These are phyloP conservation scores for Spatholobus suberectus DNA, from an alignment of 306 rosid genomes.

Conservation along the genomic window DNA sequence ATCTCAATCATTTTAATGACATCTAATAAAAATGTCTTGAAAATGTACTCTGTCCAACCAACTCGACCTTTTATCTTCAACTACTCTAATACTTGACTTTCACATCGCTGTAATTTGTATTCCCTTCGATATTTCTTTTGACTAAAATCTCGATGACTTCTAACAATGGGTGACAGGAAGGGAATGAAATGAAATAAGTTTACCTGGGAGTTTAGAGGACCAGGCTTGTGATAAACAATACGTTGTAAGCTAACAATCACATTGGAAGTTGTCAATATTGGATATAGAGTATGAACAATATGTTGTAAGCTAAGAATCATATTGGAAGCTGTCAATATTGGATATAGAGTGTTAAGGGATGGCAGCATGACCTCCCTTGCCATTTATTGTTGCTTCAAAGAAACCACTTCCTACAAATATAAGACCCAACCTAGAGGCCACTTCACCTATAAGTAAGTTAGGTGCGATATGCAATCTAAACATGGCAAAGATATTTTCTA, in stretches of 20 bases:
- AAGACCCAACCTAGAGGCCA: slow-evolving; percentile 71
- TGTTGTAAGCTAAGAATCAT: slow-evolving; percentile 84
- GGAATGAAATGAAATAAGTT: slow-evolving; percentile 18
- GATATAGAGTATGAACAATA: slow-evolving; percentile 80
- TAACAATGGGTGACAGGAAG: background rate
- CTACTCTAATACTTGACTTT: too few relatives aligned
- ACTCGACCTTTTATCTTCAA: too few relatives aligned
- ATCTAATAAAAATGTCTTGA: too few relatives aligned
- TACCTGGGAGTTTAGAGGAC: slow-evolving; percentile 91
- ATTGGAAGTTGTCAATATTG: slow-evolving; percentile 82
- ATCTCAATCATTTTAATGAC: too few relatives aligned
- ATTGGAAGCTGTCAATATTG: slow-evolving; percentile 82
- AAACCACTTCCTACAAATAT: slow-evolving; percentile 67
- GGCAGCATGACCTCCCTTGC: slow-evolving; percentile 96
- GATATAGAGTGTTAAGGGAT: slow-evolving; percentile 83
- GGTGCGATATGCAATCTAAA: slow-evolving; percentile 68
- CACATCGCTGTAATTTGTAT: too few relatives aligned
- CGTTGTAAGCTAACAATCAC: slow-evolving; percentile 84
- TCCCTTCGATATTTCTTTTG: too few relatives aligned
- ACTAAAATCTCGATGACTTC: too few relatives aligned
- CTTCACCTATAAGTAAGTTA: slow-evolving; percentile 57
- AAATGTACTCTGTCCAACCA: too few relatives aligned
- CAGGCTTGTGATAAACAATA: slow-evolving; percentile 82
- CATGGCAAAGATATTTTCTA: slow-evolving; percentile 71
- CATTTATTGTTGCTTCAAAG: slow-evolving; percentile 83